Base-by-base conservation (phyloP, 176 grass and related monocot genomes). In the Triticum timopheevii region DNA sequence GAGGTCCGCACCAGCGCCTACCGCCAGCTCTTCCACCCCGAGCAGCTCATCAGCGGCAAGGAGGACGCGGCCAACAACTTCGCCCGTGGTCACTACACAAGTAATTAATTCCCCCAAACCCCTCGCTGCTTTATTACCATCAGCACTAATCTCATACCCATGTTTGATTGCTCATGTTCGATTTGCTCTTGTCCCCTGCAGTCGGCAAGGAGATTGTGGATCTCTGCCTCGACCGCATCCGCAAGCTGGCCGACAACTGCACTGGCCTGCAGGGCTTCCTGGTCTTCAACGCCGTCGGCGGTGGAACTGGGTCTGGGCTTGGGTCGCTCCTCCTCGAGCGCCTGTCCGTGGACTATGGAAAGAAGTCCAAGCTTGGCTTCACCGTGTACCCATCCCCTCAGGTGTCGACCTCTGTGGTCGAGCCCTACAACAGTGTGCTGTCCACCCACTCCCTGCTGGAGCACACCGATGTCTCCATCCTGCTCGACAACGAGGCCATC, bases 191-290 rank as follows among this genome's bases (percentile, higher is more conserved):
- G 13, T 78, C 34, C 22, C 33, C 74, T 81, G 88, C 85, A 96
- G 94, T 96, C 77, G 94, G 94, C 79, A 96, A 96, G 77, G 94
- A 93, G 59, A 96, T 96, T 84, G 87, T 96, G 33, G 91, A 96
- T 35, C 87, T 92, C 79, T 92, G 91, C 87, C 91, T 96, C 7
- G 91, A 93, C 42, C 89, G 94, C 69, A 90, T 96, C 87, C 83
- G 94, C 74, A 92, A 96, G 87, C 68, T 96, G 3, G 89, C 91
- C 12, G 91, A 96, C 59, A 96, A 96, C 87, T 96, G 94, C 79
- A 88, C 89, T 66, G 89, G 94, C 8, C 89, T 96, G 50, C 94
- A 96, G 88, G 94, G 94, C 61, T 96, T 96, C 85, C 83, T 96
- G n/a, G 91, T 96, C 34, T 96, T 96, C 91, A 93, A 93, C 77